These are phyloP conservation scores for Murraya paniculata DNA, from an alignment of 345 rosid species.

Conservation along the genomic window DNA sequence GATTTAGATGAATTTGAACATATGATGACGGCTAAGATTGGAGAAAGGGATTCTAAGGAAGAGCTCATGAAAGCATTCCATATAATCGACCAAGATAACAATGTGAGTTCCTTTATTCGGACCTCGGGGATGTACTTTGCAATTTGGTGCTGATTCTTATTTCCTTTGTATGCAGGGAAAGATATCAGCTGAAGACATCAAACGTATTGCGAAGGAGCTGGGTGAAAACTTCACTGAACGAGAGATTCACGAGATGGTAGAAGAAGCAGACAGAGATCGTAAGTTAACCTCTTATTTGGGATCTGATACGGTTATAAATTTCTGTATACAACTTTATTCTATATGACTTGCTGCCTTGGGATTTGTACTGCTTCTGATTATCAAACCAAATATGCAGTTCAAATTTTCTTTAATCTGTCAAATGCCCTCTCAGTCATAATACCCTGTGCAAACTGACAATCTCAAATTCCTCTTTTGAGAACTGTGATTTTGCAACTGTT, in stretches of 20 bases:
- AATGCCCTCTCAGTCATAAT: not conserved
- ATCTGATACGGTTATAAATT: not conserved
- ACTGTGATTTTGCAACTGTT: not conserved
- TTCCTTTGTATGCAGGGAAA: constrained; percentile 49
- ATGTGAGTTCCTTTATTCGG: constrained; percentile 36
- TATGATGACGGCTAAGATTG: constrained; percentile 98
- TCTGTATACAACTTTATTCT: not conserved
- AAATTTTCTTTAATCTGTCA: not conserved
- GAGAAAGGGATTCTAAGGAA: constrained; percentile 91
- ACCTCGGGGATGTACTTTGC: not conserved
- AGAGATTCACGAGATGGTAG: constrained; percentile 77
- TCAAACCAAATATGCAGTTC: not conserved
- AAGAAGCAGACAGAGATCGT: constrained; percentile 84
- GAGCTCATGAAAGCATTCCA: constrained; percentile 80
- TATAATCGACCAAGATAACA: constrained; percentile 83
- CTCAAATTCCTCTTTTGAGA: not conserved
- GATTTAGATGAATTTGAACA: constrained; percentile 90
- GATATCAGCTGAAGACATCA: constrained; percentile 66
- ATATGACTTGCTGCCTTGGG: not conserved
- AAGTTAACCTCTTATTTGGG: constrained; percentile 26
- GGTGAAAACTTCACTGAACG: constrained; percentile 68
- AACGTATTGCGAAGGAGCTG: constrained; percentile 61
- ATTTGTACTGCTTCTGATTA: not conserved
- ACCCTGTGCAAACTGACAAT: not conserved
- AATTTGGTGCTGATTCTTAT: not conserved